Evolutionary conservation across 2,329 filamentous ascomycete species (phyloP).

Genomic region (Calonectria hawksworthii): DNA sequence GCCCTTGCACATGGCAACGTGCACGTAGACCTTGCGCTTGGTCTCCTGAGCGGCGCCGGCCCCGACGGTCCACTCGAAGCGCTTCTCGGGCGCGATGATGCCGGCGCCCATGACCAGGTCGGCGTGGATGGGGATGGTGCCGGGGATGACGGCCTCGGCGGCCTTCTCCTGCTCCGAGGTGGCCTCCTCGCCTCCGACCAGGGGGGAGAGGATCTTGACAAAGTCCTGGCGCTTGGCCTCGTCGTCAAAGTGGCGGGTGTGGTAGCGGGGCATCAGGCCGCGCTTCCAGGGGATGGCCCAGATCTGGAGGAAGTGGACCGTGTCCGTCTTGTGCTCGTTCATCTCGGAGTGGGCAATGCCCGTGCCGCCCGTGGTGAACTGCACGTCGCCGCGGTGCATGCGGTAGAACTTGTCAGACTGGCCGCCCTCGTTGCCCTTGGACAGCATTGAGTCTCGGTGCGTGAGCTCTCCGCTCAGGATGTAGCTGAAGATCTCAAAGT

Average conservation of each 20-base stretch:
- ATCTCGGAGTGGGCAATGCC: constrained; percentile 86
- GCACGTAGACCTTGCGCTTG: constrained; percentile 82
- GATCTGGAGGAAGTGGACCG: constrained; percentile 90
- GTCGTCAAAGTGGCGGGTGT: constrained; percentile 80
- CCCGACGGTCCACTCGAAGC: constrained; percentile 81
- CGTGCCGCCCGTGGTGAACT: constrained; percentile 91
- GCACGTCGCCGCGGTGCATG: constrained; percentile 85
- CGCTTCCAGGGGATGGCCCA: constrained; percentile 86
- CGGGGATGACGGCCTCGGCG: constrained; percentile 71
- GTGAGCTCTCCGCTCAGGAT: constrained; percentile 89
- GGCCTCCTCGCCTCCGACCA: constrained; percentile 76
- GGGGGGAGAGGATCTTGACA: constrained; percentile 81
- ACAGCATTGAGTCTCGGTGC: constrained; percentile 88
- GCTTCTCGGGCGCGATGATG: constrained; percentile 75
- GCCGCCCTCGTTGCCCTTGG: constrained; percentile 73
- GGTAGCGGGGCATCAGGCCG: constrained; percentile 81
- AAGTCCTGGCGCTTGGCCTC: constrained; percentile 79
- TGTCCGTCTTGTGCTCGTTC: constrained; percentile 79
- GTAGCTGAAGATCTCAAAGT: constrained; percentile 93
- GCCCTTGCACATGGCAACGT: constrained; percentile 84
- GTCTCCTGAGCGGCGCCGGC: constrained; percentile 64
- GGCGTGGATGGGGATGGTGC: constrained; percentile 86
- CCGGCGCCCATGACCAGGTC: constrained; percentile 88
- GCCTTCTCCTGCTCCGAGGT: constrained; percentile 73
- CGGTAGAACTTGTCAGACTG: constrained; percentile 75